phyloP scores from a whole-genome alignment of 2,329 filamentous ascomycete species.

The Sporothrix dimorphospora region DNA sequence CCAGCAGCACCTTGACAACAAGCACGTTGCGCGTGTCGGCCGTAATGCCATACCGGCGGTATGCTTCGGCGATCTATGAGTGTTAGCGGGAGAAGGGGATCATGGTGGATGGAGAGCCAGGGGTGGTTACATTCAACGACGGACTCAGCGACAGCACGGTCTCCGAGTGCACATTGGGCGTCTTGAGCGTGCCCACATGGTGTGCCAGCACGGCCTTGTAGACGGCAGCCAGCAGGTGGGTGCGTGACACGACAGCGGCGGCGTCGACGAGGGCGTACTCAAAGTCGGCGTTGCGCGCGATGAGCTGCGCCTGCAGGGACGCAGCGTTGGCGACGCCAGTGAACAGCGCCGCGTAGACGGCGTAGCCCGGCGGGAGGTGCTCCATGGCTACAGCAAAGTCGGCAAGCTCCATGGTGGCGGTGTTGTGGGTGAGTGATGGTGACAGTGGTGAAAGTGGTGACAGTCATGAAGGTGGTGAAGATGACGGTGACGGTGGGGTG shows the following conservation, averaged over 20 bases:
- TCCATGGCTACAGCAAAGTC: constrained; percentile 68
- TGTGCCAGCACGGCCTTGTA: constrained; percentile 76
- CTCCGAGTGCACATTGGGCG: constrained; percentile 86
- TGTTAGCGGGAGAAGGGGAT: constrained; percentile 3
- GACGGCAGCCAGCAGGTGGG: constrained; percentile 73
- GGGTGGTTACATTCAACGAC: constrained; percentile 71
- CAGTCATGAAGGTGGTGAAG: not conserved
- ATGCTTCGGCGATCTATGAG: constrained; percentile 82
- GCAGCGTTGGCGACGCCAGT: constrained; percentile 73
- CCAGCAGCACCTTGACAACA: constrained; percentile 74
- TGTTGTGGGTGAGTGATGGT: not conserved
- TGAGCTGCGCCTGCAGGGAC: constrained; percentile 79
- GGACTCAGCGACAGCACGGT: constrained; percentile 79
- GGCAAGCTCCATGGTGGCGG: not conserved
- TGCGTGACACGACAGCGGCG: constrained; percentile 71
- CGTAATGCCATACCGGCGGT: constrained; percentile 82
- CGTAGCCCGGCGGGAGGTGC: constrained; percentile 70
- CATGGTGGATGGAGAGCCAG: not conserved
- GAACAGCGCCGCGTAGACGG: constrained; percentile 76
- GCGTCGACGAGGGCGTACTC: constrained; percentile 96
- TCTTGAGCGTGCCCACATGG: constrained; percentile 64
- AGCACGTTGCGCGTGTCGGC: constrained; percentile 73
- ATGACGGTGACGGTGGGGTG: constrained; percentile 1
- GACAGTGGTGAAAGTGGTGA: not conserved
- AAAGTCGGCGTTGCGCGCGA: constrained; percentile 81